These are phyloP conservation scores for Umbelopsis ramanniana DNA, from an alignment of 192 early-diverging fungal genomes.

Conservation along the genomic window DNA sequence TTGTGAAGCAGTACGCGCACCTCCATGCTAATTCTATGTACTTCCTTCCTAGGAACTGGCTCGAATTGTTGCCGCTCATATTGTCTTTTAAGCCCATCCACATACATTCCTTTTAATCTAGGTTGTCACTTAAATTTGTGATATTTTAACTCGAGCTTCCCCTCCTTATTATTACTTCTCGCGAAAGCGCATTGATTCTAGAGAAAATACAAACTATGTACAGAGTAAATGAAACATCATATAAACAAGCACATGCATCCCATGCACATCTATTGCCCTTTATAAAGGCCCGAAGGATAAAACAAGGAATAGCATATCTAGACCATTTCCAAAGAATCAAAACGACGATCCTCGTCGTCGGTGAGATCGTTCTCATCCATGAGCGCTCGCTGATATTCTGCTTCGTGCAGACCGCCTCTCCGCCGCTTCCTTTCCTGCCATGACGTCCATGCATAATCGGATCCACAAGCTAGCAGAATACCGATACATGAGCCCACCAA, in stretches of 20 bases:
- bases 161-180: constrained; percentile 14
- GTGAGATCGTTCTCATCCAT: constrained; percentile 33
- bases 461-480: constrained; percentile 17
- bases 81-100: neutral
- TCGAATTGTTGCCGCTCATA: constrained; percentile 3
- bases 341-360: constrained; percentile 17
- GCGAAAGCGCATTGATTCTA: neutral
- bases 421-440: constrained; percentile 31
- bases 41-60: neutral
- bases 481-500: constrained; percentile 32
- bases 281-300: neutral
- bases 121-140: neutral
- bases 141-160: neutral
- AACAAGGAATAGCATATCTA: neutral
- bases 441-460: constrained; percentile 26
- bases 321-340: constrained; percentile 10
- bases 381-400: constrained; percentile 36
- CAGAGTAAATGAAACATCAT: constrained; percentile 12
- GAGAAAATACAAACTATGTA: constrained; percentile 13
- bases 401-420: constrained; percentile 34
- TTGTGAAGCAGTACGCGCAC: neutral
- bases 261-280: constrained; percentile 4
- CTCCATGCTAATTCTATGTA: neutral
- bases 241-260: constrained; percentile 8
- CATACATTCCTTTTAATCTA: neutral